phyloP scores from a whole-genome alignment of 371 early-diverging fungal genomes.

The Actinomortierella wolfii region DNA sequence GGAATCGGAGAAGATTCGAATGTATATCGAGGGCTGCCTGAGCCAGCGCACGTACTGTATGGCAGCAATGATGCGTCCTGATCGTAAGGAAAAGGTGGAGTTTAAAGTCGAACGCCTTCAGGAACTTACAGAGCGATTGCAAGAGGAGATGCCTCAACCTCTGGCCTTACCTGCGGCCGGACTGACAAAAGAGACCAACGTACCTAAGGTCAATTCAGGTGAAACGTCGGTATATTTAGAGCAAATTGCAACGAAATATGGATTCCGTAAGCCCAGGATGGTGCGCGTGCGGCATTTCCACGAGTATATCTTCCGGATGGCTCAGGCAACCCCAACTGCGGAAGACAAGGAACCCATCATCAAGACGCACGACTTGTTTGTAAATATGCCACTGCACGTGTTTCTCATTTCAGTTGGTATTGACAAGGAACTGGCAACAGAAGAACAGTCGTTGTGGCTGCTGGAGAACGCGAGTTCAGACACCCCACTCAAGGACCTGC shows the following conservation, averaged over 20 bases:
- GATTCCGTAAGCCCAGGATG: slow-evolving; percentile 41
- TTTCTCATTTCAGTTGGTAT: slow-evolving; percentile 30
- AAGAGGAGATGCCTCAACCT: slow-evolving; percentile 3
- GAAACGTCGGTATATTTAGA: too few species aligned
- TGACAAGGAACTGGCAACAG: slow-evolving; percentile 6
- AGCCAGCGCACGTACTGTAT: slow-evolving; percentile 22
- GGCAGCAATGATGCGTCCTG: slow-evolving; percentile 1
- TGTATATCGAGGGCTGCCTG: slow-evolving; percentile 27
- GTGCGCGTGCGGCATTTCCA: slow-evolving; percentile 40
- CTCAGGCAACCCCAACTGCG: too few species aligned
- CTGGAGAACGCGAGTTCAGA: slow-evolving; percentile 14
- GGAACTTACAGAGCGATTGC: slow-evolving; percentile 28
- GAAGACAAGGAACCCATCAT: too few species aligned
- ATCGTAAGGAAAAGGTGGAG: slow-evolving; percentile 8
- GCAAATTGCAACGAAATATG: slow-evolving; percentile 21
- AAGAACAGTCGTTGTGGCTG: slow-evolving; percentile 12
- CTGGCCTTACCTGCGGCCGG: too few species aligned
- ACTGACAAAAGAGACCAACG: too few species aligned
- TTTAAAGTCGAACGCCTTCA: slow-evolving; percentile 33
- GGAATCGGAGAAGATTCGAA: slow-evolving; percentile 21
- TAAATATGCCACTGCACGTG: slow-evolving; percentile 19
- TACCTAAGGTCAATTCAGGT: too few species aligned
- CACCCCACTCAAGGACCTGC: slow-evolving; percentile 11
- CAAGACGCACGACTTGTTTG: slow-evolving; percentile 8
- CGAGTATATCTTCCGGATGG: slow-evolving; percentile 11